Evolutionary conservation across 192 early-diverging fungal species (phyloP), one percentile per base, ranked within the genome.

Genomic region (Cladochytrium replicatum): DNA sequence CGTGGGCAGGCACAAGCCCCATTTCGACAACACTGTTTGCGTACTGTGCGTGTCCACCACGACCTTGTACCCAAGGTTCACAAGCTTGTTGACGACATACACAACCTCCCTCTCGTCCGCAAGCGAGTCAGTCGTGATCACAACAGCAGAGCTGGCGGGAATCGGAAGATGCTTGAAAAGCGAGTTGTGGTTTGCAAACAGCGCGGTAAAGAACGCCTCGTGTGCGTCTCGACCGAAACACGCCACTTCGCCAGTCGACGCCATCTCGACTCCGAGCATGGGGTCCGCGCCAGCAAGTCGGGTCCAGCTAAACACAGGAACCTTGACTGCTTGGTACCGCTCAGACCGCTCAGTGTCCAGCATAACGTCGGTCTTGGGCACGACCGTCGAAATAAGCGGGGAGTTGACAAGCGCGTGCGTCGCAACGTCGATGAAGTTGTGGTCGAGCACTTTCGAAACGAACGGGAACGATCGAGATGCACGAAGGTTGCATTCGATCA

Each of bases 381-480:
- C 62, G 24, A 65, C 62, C 25, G 81, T 67, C 27, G 57, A 47
- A 7, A 85, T 83, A 4, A 84, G 86, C 64, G 26, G 85, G 78
- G 41, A 65, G 19, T 75, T 71, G 27, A 78, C 75, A 24, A 95
- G 68, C 5, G 90, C 91, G 32, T 77, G 80, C 13, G 92, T 90
- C 27, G 92, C 91, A 3, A 86, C 66, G 11, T 93, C 89, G 50
- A 98, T 88, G 56, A 98, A 93, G 72, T 95, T 85, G 15, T 78
- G 60, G 43, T 82, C 94, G 27, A 89, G 71, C 23, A 90, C 88
- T 70, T 98, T 98, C 58, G 89, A 93, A 13, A 96, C 89, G 49
- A 95, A 98, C 38, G 92, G 94, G 82, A 98, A 91, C 0, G 94
- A 98, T 6, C 92, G 88, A 26, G 94, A 93, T 0, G 94, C 92